Base-by-base conservation (phyloP, 179 eudicot species). In the Spergularia azorica region DNA sequence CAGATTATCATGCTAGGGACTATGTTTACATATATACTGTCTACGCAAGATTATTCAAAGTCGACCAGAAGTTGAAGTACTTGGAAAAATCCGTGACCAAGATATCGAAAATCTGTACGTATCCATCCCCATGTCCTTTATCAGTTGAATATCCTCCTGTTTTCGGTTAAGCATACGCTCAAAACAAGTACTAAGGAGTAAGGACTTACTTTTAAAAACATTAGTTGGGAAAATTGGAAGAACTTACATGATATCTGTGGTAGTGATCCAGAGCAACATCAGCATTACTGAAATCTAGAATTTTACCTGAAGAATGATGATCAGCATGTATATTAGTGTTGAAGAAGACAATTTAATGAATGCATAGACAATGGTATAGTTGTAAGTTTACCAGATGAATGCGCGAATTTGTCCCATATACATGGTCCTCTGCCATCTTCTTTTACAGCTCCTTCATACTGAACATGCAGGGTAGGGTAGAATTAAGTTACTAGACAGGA, bases 71-170 rank as follows among this genome's bases (percentile, higher is more conserved):
- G 76, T 3, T 48, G 6, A 32, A 79, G 90, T 85, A 89, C 96
- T 88, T 3, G 96, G 97, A 69, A 83, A 93, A 63, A 95, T 93
- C 63, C 98, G 87, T 16, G 97, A 81, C 98, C 98, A 95, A 71
- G 98, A 87, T 51, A 95, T 91, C 3, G 99, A 95, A 46, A 95
- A 88, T 67, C 99, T 85, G 80, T 90, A 95, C 9, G 98, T 93
- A 86, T 90, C 94, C 86, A 95, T 84, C 39, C 97, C 97, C 90
- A 95, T 79, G 79, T 90, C 91, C 83, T 93, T 70, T 62, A 70
- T 70, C 14, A 70, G 46, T 70, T 15, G 38, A 14, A 70, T 26
- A 16, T 55, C 61, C 54, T 70, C 61, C 61, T 70, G 61, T 52
- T 21, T n/a, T 36, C 36, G 48, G 36, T 50, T 13, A 46, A 67